Evolutionary conservation across 2,329 filamentous ascomycete species (phyloP), one percentile per base, ranked within the genome.

Genomic region (Sporothrix dimorphospora): DNA sequence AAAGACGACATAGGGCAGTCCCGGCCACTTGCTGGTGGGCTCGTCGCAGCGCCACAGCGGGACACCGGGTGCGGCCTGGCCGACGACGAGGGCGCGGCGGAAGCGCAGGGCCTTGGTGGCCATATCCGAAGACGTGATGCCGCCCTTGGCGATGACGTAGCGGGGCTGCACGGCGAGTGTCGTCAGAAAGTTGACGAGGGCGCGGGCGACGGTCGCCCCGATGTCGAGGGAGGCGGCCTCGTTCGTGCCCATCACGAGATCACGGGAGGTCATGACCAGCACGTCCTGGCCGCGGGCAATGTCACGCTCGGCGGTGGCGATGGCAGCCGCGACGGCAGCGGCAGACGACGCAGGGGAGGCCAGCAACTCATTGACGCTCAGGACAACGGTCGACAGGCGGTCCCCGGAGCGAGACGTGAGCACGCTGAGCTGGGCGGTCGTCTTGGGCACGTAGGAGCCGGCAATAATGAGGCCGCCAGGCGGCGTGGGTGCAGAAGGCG

Each of bases 11-110:
- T 87, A 89, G 0, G 86, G 85, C 12, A 89, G 78, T 1, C 84
- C 85, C 0, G 80, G 80, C 79, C 84, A 86, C 67, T 86, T 85
- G 21, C 82, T 83, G 0, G 83, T 83, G 0, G 80, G 78, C 76
- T 89, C 87, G 67, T 87, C 83, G 72, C 87, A 89, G 65, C 84
- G 80, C 88, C 88, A 90, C 0, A 89, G 80, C 0, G 88, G 87
- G 9, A 89, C 86, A 1, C 87, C 87, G 0, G 86, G 81, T 0
- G 86, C 86, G 0, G 87, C 87, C 74, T 90, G 87, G 0, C 88
- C 87, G 0, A 88, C 80, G 51, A 90, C 83, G 73, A 80, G 83
- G 4, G 87, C 87, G 38, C 83, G 80, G 77, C 85, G 86, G 79
- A 89, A 85, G 19, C 79, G 80, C 14, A 90, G 75, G 0, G 85